These are phyloP conservation scores for Suhomyces panamericanus DNA, from an alignment of 1,139 yeast species.

Conservation along the genomic window DNA sequence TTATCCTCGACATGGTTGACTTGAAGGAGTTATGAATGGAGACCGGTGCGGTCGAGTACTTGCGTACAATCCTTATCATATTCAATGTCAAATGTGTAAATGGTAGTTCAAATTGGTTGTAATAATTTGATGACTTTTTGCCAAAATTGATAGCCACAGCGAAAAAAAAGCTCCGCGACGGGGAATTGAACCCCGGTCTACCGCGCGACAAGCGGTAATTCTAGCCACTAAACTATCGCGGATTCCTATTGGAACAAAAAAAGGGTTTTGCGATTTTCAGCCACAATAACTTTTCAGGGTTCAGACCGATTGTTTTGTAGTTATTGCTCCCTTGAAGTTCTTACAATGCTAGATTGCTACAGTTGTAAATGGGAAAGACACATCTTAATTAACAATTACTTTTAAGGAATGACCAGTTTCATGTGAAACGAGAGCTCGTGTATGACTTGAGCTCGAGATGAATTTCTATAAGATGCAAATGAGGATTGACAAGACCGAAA, in stretches of 20 bases:
- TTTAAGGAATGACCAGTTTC: conserved; percentile 9
- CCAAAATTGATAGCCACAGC: not conserved
- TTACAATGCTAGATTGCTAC: not conserved
- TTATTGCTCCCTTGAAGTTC: no score
- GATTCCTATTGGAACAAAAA: conserved; percentile 16
- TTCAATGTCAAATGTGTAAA: no score
- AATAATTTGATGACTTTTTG: not conserved
- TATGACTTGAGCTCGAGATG: not conserved
- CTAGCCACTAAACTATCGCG: conserved; percentile 52
- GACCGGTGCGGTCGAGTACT: conserved; percentile 3
- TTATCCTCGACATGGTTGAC: conserved; percentile 40
- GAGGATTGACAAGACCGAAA: conserved; percentile 3
- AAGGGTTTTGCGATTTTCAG: no score
- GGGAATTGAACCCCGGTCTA: conserved; percentile 73
- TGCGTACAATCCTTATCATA: conserved; percentile 11
- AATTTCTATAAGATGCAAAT: conserved; percentile 7
- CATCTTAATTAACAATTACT: conserved; percentile 5
- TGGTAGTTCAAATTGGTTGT: not conserved
- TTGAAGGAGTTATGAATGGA: conserved; percentile 15
- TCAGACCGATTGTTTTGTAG: no score
- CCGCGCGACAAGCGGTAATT: conserved; percentile 57
- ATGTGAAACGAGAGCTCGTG: not conserved
- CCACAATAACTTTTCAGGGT: no score
- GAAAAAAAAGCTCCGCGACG: conserved; percentile 54
- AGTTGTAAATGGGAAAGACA: not conserved